Percentiles rank a stretch among this genome's conserved stretches.
These are phyloP conservation scores for Xylaria digitata DNA, from an alignment of 2,329 filamentous ascomycete genomes.

Conservation along the genomic window DNA sequence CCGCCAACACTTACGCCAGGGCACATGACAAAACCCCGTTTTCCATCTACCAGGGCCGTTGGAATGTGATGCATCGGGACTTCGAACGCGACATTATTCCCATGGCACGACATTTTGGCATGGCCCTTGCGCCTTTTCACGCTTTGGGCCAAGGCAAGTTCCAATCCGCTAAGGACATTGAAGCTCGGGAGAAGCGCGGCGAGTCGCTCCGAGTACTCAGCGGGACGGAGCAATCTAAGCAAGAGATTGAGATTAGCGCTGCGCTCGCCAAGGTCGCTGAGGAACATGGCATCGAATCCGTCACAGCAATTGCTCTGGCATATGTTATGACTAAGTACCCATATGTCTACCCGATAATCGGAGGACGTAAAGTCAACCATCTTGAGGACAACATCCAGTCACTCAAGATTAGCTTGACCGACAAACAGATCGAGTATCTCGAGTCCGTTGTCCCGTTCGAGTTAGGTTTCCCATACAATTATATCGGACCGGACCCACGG, in stretches of 20 bases:
- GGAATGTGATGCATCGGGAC: slow-evolving; percentile 52
- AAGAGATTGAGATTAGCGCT: slow-evolving; percentile 64
- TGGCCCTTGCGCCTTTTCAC: slow-evolving; percentile 70
- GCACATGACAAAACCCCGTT: slow-evolving; percentile 53
- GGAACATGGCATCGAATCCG: slow-evolving; percentile 62
- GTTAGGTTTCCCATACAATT: slow-evolving; percentile 63
- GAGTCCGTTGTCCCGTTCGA: slow-evolving; percentile 64
- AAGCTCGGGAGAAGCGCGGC: slow-evolving; percentile 49
- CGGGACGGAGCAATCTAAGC: slow-evolving; percentile 55
- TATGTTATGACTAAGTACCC: slow-evolving; percentile 61
- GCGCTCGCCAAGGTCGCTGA: slow-evolving; percentile 69
- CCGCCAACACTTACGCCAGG: slow-evolving; percentile 54
- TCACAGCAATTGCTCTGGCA: slow-evolving; percentile 67
- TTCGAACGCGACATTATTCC: slow-evolving; percentile 58
- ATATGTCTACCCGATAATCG: slow-evolving; percentile 63
- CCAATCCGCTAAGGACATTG: slow-evolving; percentile 53
- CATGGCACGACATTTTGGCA: slow-evolving; percentile 55
- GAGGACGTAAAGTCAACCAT: slow-evolving; percentile 62
- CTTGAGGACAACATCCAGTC: slow-evolving; percentile 65
- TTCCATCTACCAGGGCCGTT: slow-evolving; percentile 55
- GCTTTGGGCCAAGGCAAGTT: slow-evolving; percentile 63
- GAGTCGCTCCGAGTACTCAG: slow-evolving; percentile 53
- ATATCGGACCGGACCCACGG: slow-evolving; percentile 51
- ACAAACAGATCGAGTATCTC: slow-evolving; percentile 62
- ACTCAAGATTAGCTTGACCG: slow-evolving; percentile 59